Base-by-base conservation (phyloP, 495 filamentous ascomycete genomes). In the Penicillium subrubescens region DNA sequence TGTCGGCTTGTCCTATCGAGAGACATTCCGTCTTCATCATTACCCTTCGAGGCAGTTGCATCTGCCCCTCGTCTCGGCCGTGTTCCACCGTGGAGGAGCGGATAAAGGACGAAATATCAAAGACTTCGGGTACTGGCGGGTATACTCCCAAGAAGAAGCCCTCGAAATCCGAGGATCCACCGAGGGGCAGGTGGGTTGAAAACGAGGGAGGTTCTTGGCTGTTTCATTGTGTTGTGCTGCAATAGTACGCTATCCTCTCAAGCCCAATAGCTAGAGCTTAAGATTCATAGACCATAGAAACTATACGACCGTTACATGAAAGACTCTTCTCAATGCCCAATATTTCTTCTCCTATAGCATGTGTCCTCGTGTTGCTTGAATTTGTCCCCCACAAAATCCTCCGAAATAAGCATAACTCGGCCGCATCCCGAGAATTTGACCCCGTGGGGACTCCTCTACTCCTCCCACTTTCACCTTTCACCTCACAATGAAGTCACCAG, bases 41-140 rank as follows among this genome's bases (percentile, higher is more conserved):
- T 39, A 52, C 59, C n/a, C 7, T 51, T 60, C 21, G 19, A 23
- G 46, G 59, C n/a, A 14, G 15, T 29, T 53, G 59, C 59, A 60
- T 19, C 59, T 52, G n/a, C 5, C 33, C 21, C 34, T 31, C 35
- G 35, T 37, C 12, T 56, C 12, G 19, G 50, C 37, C 60, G n/a
- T 19, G 27, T 15, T 21, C 50, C 14, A 35, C n/a, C 8, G 37
- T 17, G 57, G 34, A 48, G 57, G 34, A 48, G 57, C 50, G 39
- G 57, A 35, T 43, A 37, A 57, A 35, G 11, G 29, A 7, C 31
- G 23, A 39, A 23, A 37, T 35, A 54, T 44, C 33, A 41, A 56
- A 54, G 50, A 56, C 19, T 11, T 60, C 63, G 63, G 63, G 56
- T 65, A 65, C 39, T 57, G 27, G 58, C 63, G 44, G 63, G 58